Conservation (phyloP, 2,329 filamentous ascomycete genomes). For the Diaporthe vexans region DNA sequence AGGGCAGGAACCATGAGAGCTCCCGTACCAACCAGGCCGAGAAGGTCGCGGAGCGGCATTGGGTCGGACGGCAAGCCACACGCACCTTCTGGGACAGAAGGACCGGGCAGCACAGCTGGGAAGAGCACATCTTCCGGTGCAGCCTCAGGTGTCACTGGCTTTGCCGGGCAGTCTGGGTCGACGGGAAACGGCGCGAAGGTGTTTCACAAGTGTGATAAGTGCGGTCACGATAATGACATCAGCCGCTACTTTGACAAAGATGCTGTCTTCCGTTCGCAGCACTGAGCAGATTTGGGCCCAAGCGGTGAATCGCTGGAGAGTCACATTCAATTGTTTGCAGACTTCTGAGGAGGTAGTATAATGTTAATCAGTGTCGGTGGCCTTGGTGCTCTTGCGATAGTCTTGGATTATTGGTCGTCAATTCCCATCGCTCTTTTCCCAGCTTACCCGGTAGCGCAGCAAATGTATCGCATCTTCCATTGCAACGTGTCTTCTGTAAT, state of each 20-base stretch:
- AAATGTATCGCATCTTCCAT: no score
- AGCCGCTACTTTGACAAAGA: slow-evolving; percentile 45
- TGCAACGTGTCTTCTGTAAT: not conserved
- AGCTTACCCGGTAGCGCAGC: not conserved
- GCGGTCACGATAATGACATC: slow-evolving; percentile 45
- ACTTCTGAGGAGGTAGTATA: not conserved
- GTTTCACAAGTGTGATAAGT: slow-evolving; percentile 44
- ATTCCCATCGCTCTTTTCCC: not conserved
- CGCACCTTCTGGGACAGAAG: not conserved
- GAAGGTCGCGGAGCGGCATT: slow-evolving; percentile 21
- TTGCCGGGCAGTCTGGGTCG: slow-evolving; percentile 37
- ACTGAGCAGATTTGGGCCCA: not conserved
- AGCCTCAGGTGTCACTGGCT: not conserved
- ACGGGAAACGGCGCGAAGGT: slow-evolving; percentile 40
- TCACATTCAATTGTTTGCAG: no score
- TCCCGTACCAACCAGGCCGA: slow-evolving; percentile 20
- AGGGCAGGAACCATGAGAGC: slow-evolving; percentile 35
- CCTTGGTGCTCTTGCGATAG: not conserved
- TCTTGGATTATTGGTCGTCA: no score
- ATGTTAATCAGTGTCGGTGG: no score
- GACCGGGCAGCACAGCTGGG: not conserved
- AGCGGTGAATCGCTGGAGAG: no score
- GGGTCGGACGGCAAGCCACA: slow-evolving; percentile 35
- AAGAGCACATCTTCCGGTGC: not conserved
- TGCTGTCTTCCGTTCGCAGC: slow-evolving; percentile 13